A percentile compares a stretch with the other conserved stretches of the same genome.
Evolutionary conservation across 108 stramenopile species (phyloP).

Genomic region (Nitzschia inconspicua): DNA sequence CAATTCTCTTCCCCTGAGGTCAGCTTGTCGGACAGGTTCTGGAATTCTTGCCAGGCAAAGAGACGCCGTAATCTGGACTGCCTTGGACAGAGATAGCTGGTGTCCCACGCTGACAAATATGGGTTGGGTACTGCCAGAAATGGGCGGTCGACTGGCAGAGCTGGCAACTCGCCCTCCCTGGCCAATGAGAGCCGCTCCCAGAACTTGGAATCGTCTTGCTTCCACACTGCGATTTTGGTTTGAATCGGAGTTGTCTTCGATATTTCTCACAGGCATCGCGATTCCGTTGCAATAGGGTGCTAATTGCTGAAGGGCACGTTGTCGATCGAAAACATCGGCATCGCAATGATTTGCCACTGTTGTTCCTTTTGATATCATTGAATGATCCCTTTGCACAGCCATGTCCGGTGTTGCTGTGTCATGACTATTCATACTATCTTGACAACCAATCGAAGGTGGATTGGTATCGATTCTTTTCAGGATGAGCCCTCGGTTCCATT

Average conservation of each 20-base stretch:
- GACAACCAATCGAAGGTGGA: not conserved
- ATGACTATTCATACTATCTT: too few species aligned
- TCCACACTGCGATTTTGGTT: not conserved
- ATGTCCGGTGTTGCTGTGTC: too few species aligned
- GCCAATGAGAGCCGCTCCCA: slow-evolving; percentile 55
- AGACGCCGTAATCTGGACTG: slow-evolving; percentile 33
- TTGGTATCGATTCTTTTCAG: not conserved
- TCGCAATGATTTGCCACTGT: not conserved
- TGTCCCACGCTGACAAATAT: slow-evolving; percentile 67
- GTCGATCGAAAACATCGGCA: slow-evolving; percentile 11
- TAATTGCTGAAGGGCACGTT: slow-evolving; percentile 21
- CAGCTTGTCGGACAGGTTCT: slow-evolving; percentile 71
- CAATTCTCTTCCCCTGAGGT: slow-evolving; percentile 54
- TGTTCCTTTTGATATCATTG: too few species aligned
- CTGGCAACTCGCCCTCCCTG: slow-evolving; percentile 47
- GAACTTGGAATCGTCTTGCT: not conserved
- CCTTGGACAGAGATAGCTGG: slow-evolving; percentile 42
- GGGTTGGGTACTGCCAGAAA: slow-evolving; percentile 39
- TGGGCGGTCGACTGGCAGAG: too few species aligned
- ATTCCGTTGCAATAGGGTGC: slow-evolving; percentile 31
- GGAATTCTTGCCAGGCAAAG: slow-evolving; percentile 50
- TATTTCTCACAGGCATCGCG: slow-evolving; percentile 49
- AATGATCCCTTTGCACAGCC: too few species aligned
- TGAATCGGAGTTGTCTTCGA: slow-evolving; percentile 1
- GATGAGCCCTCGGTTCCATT: not conserved